phyloP scores from a whole-genome alignment of 208 protist genomes.

The Angomonas deanei region DNA sequence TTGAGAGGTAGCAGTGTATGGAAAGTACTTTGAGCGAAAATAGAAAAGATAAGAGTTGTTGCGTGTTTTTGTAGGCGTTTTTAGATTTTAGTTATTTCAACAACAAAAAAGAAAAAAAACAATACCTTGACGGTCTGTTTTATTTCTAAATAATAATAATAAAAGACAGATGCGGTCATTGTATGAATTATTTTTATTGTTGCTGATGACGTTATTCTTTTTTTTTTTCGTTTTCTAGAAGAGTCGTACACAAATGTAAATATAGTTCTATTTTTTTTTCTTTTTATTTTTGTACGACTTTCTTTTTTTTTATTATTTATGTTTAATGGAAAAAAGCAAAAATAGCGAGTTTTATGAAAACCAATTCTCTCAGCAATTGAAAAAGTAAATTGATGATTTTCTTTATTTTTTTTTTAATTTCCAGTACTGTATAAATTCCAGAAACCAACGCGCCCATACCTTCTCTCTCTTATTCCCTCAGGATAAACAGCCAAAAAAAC shows the following conservation, averaged over 20 bases:
- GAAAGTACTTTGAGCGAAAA: neutral
- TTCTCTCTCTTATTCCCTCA: neutral
- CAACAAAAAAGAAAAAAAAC: no score
- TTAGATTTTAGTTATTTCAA: no score
- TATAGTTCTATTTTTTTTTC: neutral
- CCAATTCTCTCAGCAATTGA: no score
- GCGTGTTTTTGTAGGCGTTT: no score
- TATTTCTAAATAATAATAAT: neutral
- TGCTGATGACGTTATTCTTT: neutral
- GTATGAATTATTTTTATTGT: neutral
- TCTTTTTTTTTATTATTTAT: conserved; percentile 1
- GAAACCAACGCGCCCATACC: neutral
- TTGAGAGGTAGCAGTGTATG: neutral
- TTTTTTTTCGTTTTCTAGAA: neutral
- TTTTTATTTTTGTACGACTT: neutral
- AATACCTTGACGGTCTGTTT: no score
- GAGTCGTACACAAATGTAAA: neutral
- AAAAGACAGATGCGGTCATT: neutral
- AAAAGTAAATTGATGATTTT: neutral
- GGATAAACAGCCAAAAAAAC: neutral
- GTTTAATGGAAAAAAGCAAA: neutral
- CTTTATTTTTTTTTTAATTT: conserved; percentile 3
- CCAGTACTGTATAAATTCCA: neutral
- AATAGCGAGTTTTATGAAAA: no score
- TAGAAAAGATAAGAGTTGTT: neutral